Evolutionary conservation across 352 stramenopile species (phyloP).

Genomic region (Pythium grandisporangium): DNA sequence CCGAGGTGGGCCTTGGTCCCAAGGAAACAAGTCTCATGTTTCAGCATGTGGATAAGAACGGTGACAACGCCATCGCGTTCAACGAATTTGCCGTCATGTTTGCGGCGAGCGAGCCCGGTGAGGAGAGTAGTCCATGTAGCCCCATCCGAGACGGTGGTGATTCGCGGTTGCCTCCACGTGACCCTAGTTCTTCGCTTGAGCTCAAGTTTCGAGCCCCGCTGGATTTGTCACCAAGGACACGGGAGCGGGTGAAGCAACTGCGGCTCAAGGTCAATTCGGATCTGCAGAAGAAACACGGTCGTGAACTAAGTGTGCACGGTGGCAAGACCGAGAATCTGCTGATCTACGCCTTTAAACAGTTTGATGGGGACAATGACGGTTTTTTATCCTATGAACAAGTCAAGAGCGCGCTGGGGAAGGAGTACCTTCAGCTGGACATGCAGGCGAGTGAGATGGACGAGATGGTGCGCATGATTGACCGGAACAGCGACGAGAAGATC

Average conservation of each 20-base stretch:
- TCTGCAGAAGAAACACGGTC: slow-evolving; percentile 39
- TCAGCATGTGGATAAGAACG: slow-evolving; percentile 45
- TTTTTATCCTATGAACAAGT: slow-evolving; percentile 65
- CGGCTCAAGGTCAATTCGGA: slow-evolving; percentile 49
- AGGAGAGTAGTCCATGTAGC: slow-evolving; percentile 24
- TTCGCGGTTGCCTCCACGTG: no score
- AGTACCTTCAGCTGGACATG: slow-evolving; percentile 53
- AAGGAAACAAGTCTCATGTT: slow-evolving; percentile 42
- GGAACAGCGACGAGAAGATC: slow-evolving; percentile 58
- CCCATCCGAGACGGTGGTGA: slow-evolving; percentile 13
- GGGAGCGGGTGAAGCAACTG: slow-evolving; percentile 54
- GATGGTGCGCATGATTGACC: slow-evolving; percentile 69
- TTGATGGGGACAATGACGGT: slow-evolving; percentile 66
- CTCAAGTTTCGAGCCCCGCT: slow-evolving; percentile 64
- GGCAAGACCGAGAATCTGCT: slow-evolving; percentile 60
- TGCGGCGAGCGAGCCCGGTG: slow-evolving; percentile 16
- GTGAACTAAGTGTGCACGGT: slow-evolving; percentile 43
- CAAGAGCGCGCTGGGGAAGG: slow-evolving; percentile 43
- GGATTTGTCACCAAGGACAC: slow-evolving; percentile 45
- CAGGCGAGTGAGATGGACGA: slow-evolving; percentile 43
- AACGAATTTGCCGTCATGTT: slow-evolving; percentile 74
- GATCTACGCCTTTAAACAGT: slow-evolving; percentile 71
- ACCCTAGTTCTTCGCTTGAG: slow-evolving; percentile 42
- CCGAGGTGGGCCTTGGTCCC: slow-evolving; percentile 35
- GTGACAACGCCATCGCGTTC: slow-evolving; percentile 65